phyloP scores from a whole-genome alignment of 1,284 basidiomycete genomes.

The Pseudozyma sp. region DNA sequence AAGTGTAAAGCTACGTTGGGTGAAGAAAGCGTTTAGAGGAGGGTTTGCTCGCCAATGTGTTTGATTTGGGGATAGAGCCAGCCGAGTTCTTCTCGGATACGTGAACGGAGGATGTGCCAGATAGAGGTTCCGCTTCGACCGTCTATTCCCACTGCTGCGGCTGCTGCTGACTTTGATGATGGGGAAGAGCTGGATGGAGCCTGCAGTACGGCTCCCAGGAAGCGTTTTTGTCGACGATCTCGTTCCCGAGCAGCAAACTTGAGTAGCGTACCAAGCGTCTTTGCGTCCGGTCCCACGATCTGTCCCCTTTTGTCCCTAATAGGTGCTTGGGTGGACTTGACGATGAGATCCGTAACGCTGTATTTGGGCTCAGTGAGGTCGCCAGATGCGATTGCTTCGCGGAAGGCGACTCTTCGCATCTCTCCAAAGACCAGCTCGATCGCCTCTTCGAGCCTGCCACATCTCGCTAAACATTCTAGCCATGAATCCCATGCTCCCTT shows the following conservation, averaged over 20 bases:
- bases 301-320: constrained; percentile 21
- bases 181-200: not conserved
- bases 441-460: constrained; percentile 78
- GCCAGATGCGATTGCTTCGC: constrained; percentile 7
- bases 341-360: constrained; percentile 9
- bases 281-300: constrained; percentile 55
- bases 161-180: not conserved
- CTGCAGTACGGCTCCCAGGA: no score
- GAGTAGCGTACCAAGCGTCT: constrained; percentile 68
- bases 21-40: not conserved
- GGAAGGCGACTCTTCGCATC: constrained; percentile 71
- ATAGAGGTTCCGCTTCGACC: constrained; percentile 12
- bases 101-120: constrained; percentile 29
- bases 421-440: constrained; percentile 76
- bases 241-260: constrained; percentile 66
- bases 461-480: constrained; percentile 86
- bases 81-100: constrained; percentile 37
- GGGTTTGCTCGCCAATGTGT: constrained; percentile 14
- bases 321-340: constrained; percentile 13
- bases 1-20: no score
- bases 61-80: constrained; percentile 40
- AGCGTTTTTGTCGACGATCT: constrained; percentile 22
- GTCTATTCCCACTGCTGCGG: not conserved
- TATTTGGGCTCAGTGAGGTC: not conserved
- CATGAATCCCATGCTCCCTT: constrained; percentile 78